A percentile compares a stretch with the other conserved stretches of the same genome.
phyloP scores from a whole-genome alignment of 805 yeast genomes.

The Metschnikowia koreensis region DNA sequence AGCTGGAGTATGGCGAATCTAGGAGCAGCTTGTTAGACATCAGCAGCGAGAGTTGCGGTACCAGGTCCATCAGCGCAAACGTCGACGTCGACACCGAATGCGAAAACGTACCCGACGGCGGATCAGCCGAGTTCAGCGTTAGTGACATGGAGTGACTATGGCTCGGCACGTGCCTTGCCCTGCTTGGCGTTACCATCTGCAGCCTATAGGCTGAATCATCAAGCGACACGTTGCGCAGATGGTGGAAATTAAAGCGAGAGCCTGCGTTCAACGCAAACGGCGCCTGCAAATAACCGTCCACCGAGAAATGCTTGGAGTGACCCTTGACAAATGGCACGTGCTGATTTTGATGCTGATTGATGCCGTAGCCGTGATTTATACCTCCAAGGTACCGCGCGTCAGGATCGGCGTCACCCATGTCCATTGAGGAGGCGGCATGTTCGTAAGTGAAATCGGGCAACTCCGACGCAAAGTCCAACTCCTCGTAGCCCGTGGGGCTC shows the following conservation, averaged over 20 bases:
- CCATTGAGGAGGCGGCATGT: constrained; percentile 8
- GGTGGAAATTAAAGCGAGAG: constrained; percentile 12
- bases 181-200: neutral
- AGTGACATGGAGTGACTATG: constrained; percentile 13
- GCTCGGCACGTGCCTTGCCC: constrained; percentile 1
- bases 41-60: constrained; percentile 37
- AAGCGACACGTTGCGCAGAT: constrained; percentile 21
- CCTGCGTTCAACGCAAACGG: constrained; percentile 24
- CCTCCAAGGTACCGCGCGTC: constrained; percentile 6
- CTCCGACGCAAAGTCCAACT: constrained; percentile 17
- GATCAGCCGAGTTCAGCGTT: constrained; percentile 16
- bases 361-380: neutral
- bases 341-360: neutral
- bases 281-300: constrained; percentile 23
- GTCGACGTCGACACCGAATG: constrained; percentile 18
- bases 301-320: constrained; percentile 22
- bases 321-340: constrained; percentile 4
- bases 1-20: constrained; percentile 30
- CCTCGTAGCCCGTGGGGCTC: constrained; percentile 17
- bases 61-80: constrained; percentile 33
- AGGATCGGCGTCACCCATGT: constrained; percentile 3
- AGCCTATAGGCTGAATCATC: constrained; percentile 15
- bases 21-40: constrained; percentile 34
- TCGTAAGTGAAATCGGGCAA: constrained; percentile 18
- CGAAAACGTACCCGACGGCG: constrained; percentile 18